Percentiles rank a stretch among this genome's conserved stretches.
phyloP scores from a whole-genome alignment of 2,329 filamentous ascomycete genomes.

The Teratosphaeria pseudoeucalypti region DNA sequence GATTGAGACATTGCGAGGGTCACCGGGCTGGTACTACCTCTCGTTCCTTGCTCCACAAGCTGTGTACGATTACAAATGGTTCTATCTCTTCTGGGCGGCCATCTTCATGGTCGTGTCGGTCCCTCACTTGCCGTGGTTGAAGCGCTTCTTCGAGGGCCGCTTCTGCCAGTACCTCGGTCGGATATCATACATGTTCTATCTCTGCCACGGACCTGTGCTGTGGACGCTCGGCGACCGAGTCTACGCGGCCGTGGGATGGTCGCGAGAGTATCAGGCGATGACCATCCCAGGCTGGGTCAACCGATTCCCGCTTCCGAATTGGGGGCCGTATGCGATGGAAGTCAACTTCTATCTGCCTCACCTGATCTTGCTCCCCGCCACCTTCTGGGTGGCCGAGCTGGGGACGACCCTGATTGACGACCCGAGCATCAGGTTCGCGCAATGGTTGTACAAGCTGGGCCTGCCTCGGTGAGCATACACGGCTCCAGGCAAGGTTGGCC shows the following conservation, averaged over 20 bases:
- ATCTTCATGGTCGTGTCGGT: conserved; percentile 46
- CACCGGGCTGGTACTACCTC: conserved; percentile 51
- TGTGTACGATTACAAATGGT: conserved; percentile 25
- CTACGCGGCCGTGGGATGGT: conserved; percentile 52
- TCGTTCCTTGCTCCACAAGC: conserved; percentile 39
- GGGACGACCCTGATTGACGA: conserved; percentile 49
- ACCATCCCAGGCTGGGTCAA: conserved; percentile 49
- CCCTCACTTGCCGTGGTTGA: conserved; percentile 49
- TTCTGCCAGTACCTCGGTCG: conserved; percentile 54
- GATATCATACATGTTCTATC: conserved; percentile 53
- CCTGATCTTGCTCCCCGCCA: conserved; percentile 49
- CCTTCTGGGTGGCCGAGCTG: conserved; percentile 48
- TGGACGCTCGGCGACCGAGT: conserved; percentile 51
- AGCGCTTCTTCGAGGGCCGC: conserved; percentile 47
- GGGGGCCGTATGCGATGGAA: conserved; percentile 52
- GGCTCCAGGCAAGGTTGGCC: neutral
- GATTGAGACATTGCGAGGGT: conserved; percentile 41
- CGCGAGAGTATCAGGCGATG: conserved; percentile 38
- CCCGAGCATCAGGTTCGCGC: conserved; percentile 47
- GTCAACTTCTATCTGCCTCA: conserved; percentile 50
- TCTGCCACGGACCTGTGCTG: conserved; percentile 54
- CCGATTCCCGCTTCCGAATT: conserved; percentile 43
- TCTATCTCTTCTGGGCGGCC: conserved; percentile 36
- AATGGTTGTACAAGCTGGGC: conserved; percentile 46
- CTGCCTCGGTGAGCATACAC: conserved; percentile 2